These are phyloP conservation scores for Collybia sordida DNA, from an alignment of 768 basidiomycete genomes.

Conservation along the genomic window DNA sequence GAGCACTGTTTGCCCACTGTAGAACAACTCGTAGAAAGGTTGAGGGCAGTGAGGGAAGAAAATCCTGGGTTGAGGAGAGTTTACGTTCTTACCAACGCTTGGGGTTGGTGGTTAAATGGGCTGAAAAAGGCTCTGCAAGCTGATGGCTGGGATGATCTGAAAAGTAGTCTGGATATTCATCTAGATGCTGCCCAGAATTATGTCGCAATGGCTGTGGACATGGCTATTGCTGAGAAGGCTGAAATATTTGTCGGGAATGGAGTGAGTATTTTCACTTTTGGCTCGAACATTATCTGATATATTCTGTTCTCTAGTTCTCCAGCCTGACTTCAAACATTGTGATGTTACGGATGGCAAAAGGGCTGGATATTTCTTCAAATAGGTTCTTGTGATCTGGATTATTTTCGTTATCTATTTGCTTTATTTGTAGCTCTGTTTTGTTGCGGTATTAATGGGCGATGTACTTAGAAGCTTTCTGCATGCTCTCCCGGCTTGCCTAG, in stretches of 20 bases:
- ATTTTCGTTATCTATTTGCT: constrained; percentile 6
- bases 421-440: neutral
- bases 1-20: constrained; percentile 37
- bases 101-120: constrained; percentile 40
- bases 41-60: constrained; percentile 28
- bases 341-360: constrained; percentile 43
- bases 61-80: constrained; percentile 23
- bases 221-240: constrained; percentile 56
- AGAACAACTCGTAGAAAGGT: constrained; percentile 33
- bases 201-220: constrained; percentile 55
- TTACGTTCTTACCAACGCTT: constrained; percentile 50
- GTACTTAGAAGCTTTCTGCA: neutral
- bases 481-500: neutral
- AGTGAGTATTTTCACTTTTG: constrained; percentile 33
- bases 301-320: constrained; percentile 35
- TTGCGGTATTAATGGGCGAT: neutral
- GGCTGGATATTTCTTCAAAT: constrained; percentile 35
- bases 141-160: constrained; percentile 54
- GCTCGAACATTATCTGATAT: neutral
- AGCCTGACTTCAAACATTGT: constrained; percentile 51
- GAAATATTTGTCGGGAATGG: constrained; percentile 65
- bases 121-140: constrained; percentile 32
- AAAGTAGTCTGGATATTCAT: constrained; percentile 37
- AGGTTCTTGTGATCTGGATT: constrained; percentile 36
- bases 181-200: constrained; percentile 46